Evolutionary conservation across 2,329 filamentous ascomycete species (phyloP).

Genomic region (Penicillium aurantiogriseum): DNA sequence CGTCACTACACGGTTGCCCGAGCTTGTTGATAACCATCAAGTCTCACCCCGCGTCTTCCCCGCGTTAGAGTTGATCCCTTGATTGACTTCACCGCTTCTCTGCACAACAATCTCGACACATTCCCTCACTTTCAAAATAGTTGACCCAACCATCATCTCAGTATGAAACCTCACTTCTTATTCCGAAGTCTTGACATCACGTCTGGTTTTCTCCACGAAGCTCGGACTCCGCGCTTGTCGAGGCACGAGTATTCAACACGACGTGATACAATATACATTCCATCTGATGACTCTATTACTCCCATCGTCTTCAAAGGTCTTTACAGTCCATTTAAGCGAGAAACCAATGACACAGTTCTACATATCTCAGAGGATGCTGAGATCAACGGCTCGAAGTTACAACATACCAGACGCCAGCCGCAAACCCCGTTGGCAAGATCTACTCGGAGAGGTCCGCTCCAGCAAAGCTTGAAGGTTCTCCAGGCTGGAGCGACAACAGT

Average conservation of each 20-base stretch:
- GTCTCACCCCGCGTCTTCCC: background rate
- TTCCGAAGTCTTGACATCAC: constrained; percentile 16
- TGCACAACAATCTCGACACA: background rate
- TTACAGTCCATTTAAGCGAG: constrained; percentile 41
- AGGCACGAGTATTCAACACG: constrained; percentile 27
- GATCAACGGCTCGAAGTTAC: constrained; percentile 35
- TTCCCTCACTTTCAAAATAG: background rate
- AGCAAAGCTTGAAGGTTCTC: constrained; percentile 38
- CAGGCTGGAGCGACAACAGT: constrained; percentile 44
- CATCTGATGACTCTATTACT: constrained; percentile 43
- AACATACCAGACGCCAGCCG: constrained; percentile 34
- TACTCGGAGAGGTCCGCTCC: constrained; percentile 48
- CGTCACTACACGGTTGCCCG: background rate
- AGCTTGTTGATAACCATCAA: background rate
- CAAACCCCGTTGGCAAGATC: constrained; percentile 24
- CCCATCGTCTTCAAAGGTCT: constrained; percentile 46
- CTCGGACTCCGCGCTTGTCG: constrained; percentile 36
- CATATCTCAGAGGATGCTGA: constrained; percentile 22
- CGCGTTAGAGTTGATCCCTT: constrained; percentile 2
- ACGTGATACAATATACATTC: constrained; percentile 44
- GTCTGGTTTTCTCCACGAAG: constrained; percentile 28
- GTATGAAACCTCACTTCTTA: background rate
- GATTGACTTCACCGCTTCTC: constrained; percentile 10
- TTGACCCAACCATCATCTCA: background rate
- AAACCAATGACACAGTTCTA: constrained; percentile 6